These are phyloP conservation scores for Calonectria montana DNA, from an alignment of 2,329 filamentous ascomycete species.

Conservation along the genomic window DNA sequence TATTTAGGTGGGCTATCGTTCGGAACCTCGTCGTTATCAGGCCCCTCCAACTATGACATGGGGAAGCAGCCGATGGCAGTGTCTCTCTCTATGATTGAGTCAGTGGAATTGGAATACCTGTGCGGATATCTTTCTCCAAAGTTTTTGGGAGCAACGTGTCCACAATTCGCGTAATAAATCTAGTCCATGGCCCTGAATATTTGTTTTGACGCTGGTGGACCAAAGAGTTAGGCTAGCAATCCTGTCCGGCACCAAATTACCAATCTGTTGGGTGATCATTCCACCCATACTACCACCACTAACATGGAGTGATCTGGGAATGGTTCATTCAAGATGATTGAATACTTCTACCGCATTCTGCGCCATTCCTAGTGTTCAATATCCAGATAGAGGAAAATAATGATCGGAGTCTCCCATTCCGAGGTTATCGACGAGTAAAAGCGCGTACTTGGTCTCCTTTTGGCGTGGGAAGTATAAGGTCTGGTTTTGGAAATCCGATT, in stretches of 20 bases:
- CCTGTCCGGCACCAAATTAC: neutral
- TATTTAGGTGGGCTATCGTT: neutral
- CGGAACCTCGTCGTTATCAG: neutral
- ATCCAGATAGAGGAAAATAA: neutral
- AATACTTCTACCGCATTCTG: neutral
- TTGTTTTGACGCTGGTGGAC: neutral
- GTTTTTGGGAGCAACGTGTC: neutral
- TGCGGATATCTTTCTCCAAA: neutral
- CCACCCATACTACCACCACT: neutral
- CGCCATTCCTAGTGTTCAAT: neutral
- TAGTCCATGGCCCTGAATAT: neutral
- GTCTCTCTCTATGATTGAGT: too few species aligned
- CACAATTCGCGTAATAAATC: neutral
- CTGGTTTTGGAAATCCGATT: slow-evolving; percentile 2
- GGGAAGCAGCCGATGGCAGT: neutral
- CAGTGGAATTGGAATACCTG: too few species aligned
- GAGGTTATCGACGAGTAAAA: neutral
- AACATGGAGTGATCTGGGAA: neutral
- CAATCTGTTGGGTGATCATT: neutral
- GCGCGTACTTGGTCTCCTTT: neutral
- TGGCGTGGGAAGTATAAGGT: neutral
- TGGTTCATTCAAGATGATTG: neutral
- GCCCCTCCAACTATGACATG: neutral
- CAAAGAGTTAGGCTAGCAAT: neutral
- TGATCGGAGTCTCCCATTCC: neutral